Conservation (phyloP, 2,329 filamentous ascomycete species). For the Diplodia scrobiculata region DNA sequence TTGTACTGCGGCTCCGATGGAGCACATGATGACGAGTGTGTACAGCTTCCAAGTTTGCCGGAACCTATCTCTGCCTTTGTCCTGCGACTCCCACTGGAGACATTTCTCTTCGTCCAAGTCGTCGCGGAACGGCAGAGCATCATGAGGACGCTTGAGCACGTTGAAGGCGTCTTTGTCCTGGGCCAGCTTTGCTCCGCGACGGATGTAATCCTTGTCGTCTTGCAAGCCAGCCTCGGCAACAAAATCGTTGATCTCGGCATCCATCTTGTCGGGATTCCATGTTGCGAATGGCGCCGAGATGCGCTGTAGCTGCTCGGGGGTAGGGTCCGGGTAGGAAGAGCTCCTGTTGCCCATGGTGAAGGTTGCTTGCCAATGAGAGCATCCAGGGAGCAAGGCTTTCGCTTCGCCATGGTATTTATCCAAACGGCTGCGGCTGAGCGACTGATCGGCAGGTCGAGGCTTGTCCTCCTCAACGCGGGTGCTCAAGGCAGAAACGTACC, state of each 20-base stretch:
- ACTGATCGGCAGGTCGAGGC: too few relatives aligned
- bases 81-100: too few relatives aligned
- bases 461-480: too few relatives aligned
- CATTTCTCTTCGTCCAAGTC: too few relatives aligned
- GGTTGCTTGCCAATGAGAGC: background rate
- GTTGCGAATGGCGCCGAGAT: background rate
- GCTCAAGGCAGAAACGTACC: too few relatives aligned
- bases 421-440: too few relatives aligned
- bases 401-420: too few relatives aligned
- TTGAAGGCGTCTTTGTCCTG: background rate
- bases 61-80: too few relatives aligned
- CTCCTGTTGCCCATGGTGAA: background rate
- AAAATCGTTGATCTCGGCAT: background rate
- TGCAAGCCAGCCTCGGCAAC: background rate
- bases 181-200: background rate
- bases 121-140: too few relatives aligned
- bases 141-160: too few relatives aligned
- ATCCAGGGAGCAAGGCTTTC: too few relatives aligned
- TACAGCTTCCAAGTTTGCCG: conserved; percentile 50
- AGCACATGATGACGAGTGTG: conserved; percentile 65
- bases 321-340: background rate
- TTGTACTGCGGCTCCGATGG: conserved; percentile 68
- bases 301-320: background rate
- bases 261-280: background rate
- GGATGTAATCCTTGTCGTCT: background rate